These are phyloP conservation scores for Actinomucor elegans DNA, from an alignment of 371 early-diverging fungal genomes.

Conservation along the genomic window DNA sequence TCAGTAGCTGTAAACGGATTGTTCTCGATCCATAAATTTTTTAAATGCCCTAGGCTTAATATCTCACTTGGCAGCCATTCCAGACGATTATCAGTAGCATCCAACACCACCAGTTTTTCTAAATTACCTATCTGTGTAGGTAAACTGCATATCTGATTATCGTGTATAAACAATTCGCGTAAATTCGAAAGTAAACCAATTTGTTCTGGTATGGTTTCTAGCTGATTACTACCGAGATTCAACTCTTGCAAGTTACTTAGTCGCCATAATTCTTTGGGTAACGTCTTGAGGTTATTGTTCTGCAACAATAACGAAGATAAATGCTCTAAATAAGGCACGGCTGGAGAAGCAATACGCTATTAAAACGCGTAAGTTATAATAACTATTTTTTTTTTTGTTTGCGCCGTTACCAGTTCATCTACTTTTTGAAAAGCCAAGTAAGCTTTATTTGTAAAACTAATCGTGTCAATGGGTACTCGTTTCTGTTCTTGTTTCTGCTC, in stretches of 20 bases:
- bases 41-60: conserved; percentile 11
- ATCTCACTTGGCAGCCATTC: conserved; percentile 48
- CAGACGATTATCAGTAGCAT: conserved; percentile 59
- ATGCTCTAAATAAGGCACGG: conserved; percentile 31
- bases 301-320: conserved; percentile 87
- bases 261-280: conserved; percentile 76
- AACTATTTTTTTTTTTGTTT: not conserved
- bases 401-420: conserved; percentile 24
- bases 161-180: conserved; percentile 85
- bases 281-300: conserved; percentile 78
- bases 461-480: conserved; percentile 14
- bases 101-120: conserved; percentile 45
- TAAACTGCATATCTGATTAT: conserved; percentile 84
- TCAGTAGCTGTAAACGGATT: conserved; percentile 33
- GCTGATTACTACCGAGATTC: conserved; percentile 88
- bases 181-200: conserved; percentile 81
- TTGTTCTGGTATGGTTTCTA: conserved; percentile 83
- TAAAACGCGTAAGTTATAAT: not conserved
- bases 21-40: conserved; percentile 37
- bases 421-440: conserved; percentile 28
- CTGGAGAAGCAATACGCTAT: conserved; percentile 43
- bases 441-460: conserved; percentile 23
- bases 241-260: conserved; percentile 67
- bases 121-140: conserved; percentile 75
- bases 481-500: conserved; percentile 9